Percentiles rank a stretch among this genome's conserved stretches.
These are phyloP conservation scores for Scutellaria galericulata DNA, from an alignment of 257 asterid genomes.

Conservation along the genomic window DNA sequence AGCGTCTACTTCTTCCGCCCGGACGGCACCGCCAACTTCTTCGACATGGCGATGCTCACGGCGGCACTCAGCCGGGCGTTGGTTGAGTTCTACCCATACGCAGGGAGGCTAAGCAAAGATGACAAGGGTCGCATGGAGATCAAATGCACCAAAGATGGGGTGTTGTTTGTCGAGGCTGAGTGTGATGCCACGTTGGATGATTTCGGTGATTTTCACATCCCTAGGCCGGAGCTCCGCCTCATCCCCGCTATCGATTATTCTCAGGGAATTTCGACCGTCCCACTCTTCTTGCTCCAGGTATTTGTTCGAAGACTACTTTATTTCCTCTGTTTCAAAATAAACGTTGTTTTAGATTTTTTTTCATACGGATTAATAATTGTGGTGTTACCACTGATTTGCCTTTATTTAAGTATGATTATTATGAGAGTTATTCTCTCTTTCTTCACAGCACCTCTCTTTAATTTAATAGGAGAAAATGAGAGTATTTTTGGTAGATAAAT, in stretches of 20 bases:
- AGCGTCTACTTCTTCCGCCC: conserved; percentile 60
- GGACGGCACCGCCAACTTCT: conserved; percentile 46
- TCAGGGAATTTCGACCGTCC: conserved; percentile 52
- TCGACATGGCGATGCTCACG: conserved; percentile 50
- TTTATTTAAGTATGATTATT: too few species aligned
- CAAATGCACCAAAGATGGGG: conserved; percentile 22
- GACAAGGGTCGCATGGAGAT: conserved; percentile 2
- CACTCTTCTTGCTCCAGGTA: conserved; percentile 81
- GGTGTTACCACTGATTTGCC: too few species aligned
- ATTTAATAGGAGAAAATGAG: too few species aligned
- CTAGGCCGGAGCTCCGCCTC: conserved; percentile 55
- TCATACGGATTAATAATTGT: too few species aligned
- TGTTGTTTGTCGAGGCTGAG: conserved; percentile 1
- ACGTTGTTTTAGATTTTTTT: too few species aligned
- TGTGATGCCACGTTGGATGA: conserved; percentile 20
- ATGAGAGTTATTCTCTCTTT: too few species aligned
- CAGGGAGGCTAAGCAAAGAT: conserved; percentile 47
- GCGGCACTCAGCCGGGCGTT: conserved; percentile 57
- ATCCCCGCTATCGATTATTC: conserved; percentile 81
- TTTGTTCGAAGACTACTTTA: too few species aligned
- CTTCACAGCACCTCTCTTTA: too few species aligned
- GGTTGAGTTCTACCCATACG: conserved; percentile 69
- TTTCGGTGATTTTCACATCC: background rate
- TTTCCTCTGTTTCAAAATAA: too few species aligned
- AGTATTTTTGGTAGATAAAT: too few species aligned